Percentiles rank a stretch among this genome's conserved stretches.
These are phyloP conservation scores for Barnettozyma salicaria DNA, from an alignment of 805 yeast species.

Conservation along the genomic window DNA sequence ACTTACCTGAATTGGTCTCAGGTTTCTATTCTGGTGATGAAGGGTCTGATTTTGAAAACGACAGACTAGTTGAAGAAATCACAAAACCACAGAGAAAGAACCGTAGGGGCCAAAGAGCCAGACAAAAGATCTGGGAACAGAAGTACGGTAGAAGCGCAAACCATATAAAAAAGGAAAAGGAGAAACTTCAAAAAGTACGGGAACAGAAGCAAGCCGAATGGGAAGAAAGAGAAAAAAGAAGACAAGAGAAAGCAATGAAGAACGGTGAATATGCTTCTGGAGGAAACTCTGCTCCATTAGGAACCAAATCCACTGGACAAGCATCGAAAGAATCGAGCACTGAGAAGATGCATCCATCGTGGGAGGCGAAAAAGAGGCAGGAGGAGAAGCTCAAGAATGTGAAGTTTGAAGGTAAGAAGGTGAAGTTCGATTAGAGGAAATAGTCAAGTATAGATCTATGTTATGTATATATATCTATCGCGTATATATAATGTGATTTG, in stretches of 20 bases:
- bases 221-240: slow-evolving; percentile 66
- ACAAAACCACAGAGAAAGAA: slow-evolving; percentile 63
- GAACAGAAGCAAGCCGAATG: slow-evolving; percentile 56
- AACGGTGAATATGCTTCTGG: slow-evolving; percentile 37
- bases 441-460: too few relatives aligned
- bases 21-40: slow-evolving; percentile 83
- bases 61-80: slow-evolving; percentile 43
- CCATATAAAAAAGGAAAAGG: slow-evolving; percentile 67
- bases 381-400: slow-evolving; percentile 59
- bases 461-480: too few relatives aligned
- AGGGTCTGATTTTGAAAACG: slow-evolving; percentile 62
- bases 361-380: slow-evolving; percentile 83
- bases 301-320: slow-evolving; percentile 25
- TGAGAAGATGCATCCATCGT: slow-evolving; percentile 78
- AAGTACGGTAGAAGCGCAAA: slow-evolving; percentile 82
- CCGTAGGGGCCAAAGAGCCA: slow-evolving; percentile 94
- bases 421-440: slow-evolving; percentile 52
- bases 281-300: slow-evolving; percentile 35
- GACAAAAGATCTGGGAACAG: slow-evolving; percentile 93
- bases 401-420: slow-evolving; percentile 80
- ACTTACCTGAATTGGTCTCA: slow-evolving; percentile 62
- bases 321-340: slow-evolving; percentile 7
- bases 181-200: slow-evolving; percentile 46
- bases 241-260: slow-evolving; percentile 46
- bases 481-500: too few relatives aligned